Conservation (phyloP, 1,139 yeast genomes). For the Spathaspora jeffriesii region DNA sequence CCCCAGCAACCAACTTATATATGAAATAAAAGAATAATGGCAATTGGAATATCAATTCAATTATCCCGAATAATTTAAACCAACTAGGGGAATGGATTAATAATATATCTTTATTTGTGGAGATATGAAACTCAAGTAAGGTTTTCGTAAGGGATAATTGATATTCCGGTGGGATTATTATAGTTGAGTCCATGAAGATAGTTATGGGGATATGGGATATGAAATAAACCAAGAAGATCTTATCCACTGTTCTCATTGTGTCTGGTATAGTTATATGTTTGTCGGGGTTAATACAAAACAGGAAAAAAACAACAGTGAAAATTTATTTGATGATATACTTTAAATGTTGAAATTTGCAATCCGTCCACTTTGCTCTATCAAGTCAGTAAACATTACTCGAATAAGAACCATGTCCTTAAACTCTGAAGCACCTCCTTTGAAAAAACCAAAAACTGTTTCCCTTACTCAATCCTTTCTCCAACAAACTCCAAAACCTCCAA, state of each 20-base stretch:
- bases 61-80: slow-evolving; percentile 68
- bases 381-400: neutral
- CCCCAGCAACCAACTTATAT: slow-evolving; percentile 14
- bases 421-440: neutral
- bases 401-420: neutral
- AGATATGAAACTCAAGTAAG: slow-evolving; percentile 59
- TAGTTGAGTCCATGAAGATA: slow-evolving; percentile 68
- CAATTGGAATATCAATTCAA: slow-evolving; percentile 74
- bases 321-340: neutral
- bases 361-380: neutral
- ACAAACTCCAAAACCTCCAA: neutral
- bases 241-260: slow-evolving; percentile 29
- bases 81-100: slow-evolving; percentile 58
- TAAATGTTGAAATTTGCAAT: neutral
- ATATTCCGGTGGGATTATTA: slow-evolving; percentile 59
- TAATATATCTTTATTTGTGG: slow-evolving; percentile 68
- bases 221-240: slow-evolving; percentile 50
- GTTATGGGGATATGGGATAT: slow-evolving; percentile 75
- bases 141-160: slow-evolving; percentile 47
- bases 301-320: neutral
- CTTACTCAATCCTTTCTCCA: neutral
- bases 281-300: neutral
- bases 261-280: neutral
- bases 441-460: neutral
- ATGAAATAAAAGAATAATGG: slow-evolving; percentile 67